Conservation (phyloP, 306 rosid genomes). For the Vigna angularis region DNA sequence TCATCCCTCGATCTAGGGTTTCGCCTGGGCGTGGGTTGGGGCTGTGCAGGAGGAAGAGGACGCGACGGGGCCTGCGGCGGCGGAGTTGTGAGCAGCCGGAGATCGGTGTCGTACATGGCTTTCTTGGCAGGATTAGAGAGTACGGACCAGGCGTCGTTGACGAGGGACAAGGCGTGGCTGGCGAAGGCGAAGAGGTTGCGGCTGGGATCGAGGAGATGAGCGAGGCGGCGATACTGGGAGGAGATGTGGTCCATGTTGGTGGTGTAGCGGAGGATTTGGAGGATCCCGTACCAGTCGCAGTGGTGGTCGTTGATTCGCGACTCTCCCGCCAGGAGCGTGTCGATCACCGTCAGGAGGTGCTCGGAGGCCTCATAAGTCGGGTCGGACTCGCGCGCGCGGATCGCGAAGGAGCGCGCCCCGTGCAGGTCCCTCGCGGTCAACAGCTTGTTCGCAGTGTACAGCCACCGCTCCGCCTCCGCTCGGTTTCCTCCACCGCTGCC, state of each 20-base stretch:
- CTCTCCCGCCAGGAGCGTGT: constrained; percentile 76
- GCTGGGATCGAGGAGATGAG: constrained; percentile 74
- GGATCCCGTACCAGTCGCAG: constrained; percentile 79
- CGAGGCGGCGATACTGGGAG: constrained; percentile 80
- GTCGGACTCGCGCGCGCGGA: constrained; percentile 90
- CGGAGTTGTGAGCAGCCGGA: constrained; percentile 52
- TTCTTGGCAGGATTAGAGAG: constrained; percentile 73
- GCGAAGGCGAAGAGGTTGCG: constrained; percentile 66
- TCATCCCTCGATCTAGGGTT: constrained; percentile 51
- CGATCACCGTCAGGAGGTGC: constrained; percentile 78
- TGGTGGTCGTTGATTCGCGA: constrained; percentile 65
- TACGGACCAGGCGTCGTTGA: constrained; percentile 87
- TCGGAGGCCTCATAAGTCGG: constrained; percentile 75
- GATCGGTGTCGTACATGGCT: constrained; percentile 72
- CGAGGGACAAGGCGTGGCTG: constrained; percentile 75
- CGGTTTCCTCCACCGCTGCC: constrained; percentile 50
- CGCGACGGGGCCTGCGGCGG: constrained; percentile 15
- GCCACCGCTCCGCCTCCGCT: constrained; percentile 91
- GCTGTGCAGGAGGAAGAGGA: constrained; percentile 26
- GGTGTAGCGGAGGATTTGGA: constrained; percentile 72
- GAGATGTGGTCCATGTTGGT: constrained; percentile 80
- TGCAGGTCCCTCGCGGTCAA: constrained; percentile 78
- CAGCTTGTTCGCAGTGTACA: constrained; percentile 82
- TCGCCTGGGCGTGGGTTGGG: constrained; percentile 42
- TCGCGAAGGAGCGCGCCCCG: constrained; percentile 83